Evolutionary conservation across 225 moss, liverwort and hornwort genomes (phyloP), one percentile per base, ranked within the genome.

Genomic region (Bryum argenteum): DNA sequence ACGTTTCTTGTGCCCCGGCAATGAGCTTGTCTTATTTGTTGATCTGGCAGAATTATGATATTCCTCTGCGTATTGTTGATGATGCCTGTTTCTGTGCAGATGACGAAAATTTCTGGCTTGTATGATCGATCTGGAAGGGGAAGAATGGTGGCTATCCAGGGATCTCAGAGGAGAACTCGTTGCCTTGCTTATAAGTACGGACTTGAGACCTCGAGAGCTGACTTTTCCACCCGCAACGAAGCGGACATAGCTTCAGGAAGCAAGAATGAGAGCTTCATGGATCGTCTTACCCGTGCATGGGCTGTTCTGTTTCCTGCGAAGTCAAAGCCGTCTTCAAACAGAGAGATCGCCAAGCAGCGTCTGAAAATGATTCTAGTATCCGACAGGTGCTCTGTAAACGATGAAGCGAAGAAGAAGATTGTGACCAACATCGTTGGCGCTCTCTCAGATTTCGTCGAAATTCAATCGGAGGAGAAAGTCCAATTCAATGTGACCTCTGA

Each of bases 401-500:
- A 92, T 39, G 95, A 89, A 57, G 95, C 95, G 1, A 95, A 95
- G 84, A 85, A 85, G 52, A 89, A 81, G 69, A 95, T 95, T 11
- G 90, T 95, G 61, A 85, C 85, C 21, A 95, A 95, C 23, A 90
- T 95, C 23, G 95, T 95, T 1, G 95, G 86, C 22, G 90, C 95
- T 41, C 92, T 95, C 15, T 92, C 95, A 17, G 92, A 90, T 72
- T 95, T 95, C 17, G 95, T 95, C n/a, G 95, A 95, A 77, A 92
- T 95, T 19, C 90, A 92, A 58, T 87, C 92, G 0, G 92, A 90
- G 71, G 92, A 89, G 72, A 90, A 86, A 47, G 92, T 95, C 16
- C 92, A 92, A 80, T 79, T 95, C 53, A 82, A 87, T 17, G 92
- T 95, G 53, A 84, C 85, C 58, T 87, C 92, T 12, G 95, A 95